Evolutionary conservation across 495 filamentous ascomycete species (phyloP).

Genomic region (Aspergillus coremiiformis): DNA sequence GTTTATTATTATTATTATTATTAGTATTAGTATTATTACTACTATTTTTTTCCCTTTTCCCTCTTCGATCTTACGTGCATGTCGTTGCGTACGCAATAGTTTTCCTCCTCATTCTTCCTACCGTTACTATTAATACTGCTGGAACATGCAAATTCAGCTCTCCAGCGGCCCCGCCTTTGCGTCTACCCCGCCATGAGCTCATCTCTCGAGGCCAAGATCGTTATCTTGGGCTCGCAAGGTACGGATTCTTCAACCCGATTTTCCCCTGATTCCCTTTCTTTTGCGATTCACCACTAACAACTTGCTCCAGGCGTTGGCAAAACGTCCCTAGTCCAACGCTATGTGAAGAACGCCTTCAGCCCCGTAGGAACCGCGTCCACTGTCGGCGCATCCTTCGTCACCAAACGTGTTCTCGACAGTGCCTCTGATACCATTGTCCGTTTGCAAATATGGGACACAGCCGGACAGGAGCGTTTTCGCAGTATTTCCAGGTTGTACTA

Average conservation of each 20-base stretch:
- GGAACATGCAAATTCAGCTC: slow-evolving; percentile 30
- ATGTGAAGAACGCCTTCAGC: slow-evolving; percentile 70
- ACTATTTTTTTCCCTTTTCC: background rate
- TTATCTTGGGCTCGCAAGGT: slow-evolving; percentile 80
- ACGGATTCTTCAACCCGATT: slow-evolving; percentile 1
- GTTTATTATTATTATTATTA: too few relatives aligned
- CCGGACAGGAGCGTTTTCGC: slow-evolving; percentile 92
- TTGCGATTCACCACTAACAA: background rate
- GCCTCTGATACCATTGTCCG: slow-evolving; percentile 73
- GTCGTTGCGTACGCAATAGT: background rate
- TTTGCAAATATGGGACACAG: slow-evolving; percentile 90
- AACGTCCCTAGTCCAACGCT: slow-evolving; percentile 83
- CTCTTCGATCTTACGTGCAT: background rate
- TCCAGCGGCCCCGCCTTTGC: slow-evolving; percentile 18
- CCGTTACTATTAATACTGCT: slow-evolving; percentile 5
- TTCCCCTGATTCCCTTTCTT: background rate
- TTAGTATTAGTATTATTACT: background rate
- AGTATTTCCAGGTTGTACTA: slow-evolving; percentile 93
- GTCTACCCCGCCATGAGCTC: slow-evolving; percentile 52
- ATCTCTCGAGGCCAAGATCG: slow-evolving; percentile 85
- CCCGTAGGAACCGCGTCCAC: slow-evolving; percentile 66
- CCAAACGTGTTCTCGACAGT: slow-evolving; percentile 82
- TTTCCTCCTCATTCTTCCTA: background rate
- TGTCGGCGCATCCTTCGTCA: slow-evolving; percentile 88
- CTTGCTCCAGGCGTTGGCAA: slow-evolving; percentile 71